Evolutionary conservation across 371 early-diverging fungal species (phyloP).

Genomic region (Mortierella sp.): DNA sequence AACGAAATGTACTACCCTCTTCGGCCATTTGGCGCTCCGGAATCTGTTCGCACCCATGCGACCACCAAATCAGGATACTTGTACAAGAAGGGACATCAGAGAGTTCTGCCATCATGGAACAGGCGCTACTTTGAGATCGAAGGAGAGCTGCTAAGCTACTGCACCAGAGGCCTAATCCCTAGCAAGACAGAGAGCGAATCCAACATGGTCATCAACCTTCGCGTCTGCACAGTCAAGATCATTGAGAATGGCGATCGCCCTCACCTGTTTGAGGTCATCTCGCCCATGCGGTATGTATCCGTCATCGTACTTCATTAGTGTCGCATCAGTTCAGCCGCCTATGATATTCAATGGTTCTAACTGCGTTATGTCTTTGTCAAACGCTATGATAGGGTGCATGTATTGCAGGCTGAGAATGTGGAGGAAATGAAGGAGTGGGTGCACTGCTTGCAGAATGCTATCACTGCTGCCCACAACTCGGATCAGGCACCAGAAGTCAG

Average conservation of each 20-base stretch:
- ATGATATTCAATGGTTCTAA: neutral
- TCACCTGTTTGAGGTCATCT: slow-evolving; percentile 89
- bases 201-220: slow-evolving; percentile 70
- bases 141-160: slow-evolving; percentile 72
- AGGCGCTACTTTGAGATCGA: slow-evolving; percentile 81
- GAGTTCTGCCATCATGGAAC: slow-evolving; percentile 81
- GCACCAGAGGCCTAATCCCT: slow-evolving; percentile 61
- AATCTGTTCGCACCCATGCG: slow-evolving; percentile 25
- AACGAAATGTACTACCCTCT: slow-evolving; percentile 59
- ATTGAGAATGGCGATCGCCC: slow-evolving; percentile 79
- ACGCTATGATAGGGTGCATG: slow-evolving; percentile 62
- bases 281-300: slow-evolving; percentile 75
- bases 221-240: slow-evolving; percentile 84
- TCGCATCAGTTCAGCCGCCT: neutral
- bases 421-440: slow-evolving; percentile 88
- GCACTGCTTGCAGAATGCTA: slow-evolving; percentile 76
- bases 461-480: slow-evolving; percentile 75
- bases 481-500: slow-evolving; percentile 60
- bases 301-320: neutral
- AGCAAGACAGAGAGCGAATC: slow-evolving; percentile 61
- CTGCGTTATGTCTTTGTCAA: slow-evolving; percentile 5
- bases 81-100: slow-evolving; percentile 77
- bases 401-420: slow-evolving; percentile 88
- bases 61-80: slow-evolving; percentile 79
- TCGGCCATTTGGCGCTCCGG: slow-evolving; percentile 47